Conservation (phyloP, 2,329 filamentous ascomycete genomes). For the Dendryphion nanum region DNA sequence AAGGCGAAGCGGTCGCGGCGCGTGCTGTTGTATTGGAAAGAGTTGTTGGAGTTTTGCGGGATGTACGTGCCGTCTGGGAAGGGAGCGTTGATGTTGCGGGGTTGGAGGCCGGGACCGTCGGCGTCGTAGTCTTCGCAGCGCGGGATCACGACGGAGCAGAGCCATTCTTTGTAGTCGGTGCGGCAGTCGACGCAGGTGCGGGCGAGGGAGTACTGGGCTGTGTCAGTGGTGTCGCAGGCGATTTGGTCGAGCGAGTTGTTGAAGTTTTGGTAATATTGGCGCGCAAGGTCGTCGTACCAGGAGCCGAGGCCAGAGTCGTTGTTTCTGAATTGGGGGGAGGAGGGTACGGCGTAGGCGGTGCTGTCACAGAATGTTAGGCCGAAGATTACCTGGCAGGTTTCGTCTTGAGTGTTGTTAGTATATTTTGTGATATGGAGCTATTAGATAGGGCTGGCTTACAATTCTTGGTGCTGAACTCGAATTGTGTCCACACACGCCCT, state of each 20-base stretch:
- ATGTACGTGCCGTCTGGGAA: conserved; percentile 66
- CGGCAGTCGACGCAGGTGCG: conserved; percentile 74
- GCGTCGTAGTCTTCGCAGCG: conserved; percentile 82
- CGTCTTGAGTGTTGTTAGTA: conserved; percentile 47
- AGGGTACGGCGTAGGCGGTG: conserved; percentile 87
- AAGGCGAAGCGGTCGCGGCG: conserved; percentile 36
- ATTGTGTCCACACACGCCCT: conserved; percentile 69
- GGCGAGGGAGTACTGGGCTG: conserved; percentile 78
- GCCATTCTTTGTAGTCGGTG: conserved; percentile 85
- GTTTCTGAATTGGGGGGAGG: conserved; percentile 64
- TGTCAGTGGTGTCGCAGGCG: conserved; percentile 73
- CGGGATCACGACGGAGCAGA: conserved; percentile 89
- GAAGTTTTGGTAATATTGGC: conserved; percentile 71
- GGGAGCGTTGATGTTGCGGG: conserved; percentile 66
- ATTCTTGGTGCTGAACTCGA: conserved; percentile 74
- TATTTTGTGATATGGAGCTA: conserved; percentile 14
- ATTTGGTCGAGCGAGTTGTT: conserved; percentile 78
- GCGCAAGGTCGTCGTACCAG: conserved; percentile 77
- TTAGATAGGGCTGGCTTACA: conserved; percentile 52
- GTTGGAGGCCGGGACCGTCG: conserved; percentile 51
- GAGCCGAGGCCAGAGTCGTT: conserved; percentile 61
- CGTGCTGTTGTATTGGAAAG: conserved; percentile 33
- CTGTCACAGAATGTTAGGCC: conserved; percentile 87
- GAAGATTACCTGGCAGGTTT: conserved; percentile 82
- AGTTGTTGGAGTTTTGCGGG: conserved; percentile 15